These are phyloP conservation scores for Monascus ruber DNA, from an alignment of 2,329 filamentous ascomycete genomes.

Conservation along the genomic window DNA sequence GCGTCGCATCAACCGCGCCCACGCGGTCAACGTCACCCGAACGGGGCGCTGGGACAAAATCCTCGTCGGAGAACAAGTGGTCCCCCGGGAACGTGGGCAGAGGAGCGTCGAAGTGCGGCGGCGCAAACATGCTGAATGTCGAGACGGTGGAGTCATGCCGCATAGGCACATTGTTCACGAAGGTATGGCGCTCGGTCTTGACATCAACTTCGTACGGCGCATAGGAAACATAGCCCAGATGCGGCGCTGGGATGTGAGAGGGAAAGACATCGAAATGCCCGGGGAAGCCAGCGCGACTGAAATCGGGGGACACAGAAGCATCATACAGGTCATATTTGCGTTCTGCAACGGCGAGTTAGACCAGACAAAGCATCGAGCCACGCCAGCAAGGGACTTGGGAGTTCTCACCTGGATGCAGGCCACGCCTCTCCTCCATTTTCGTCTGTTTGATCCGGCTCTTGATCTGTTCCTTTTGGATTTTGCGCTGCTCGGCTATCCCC, in stretches of 20 bases:
- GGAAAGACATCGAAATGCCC: constrained; percentile 32
- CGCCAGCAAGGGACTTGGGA: too few relatives aligned
- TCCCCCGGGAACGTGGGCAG: constrained; percentile 53
- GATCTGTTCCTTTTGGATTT: constrained; percentile 84
- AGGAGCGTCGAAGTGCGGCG: constrained; percentile 57
- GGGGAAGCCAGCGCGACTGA: constrained; percentile 54
- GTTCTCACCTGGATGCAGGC: constrained; percentile 45
- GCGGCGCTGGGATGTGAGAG: constrained; percentile 33
- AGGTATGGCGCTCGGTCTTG: constrained; percentile 90
- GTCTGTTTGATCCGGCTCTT: constrained; percentile 97
- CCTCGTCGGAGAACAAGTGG: constrained; percentile 62
- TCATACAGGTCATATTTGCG: constrained; percentile 52
- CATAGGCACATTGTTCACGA: constrained; percentile 79
- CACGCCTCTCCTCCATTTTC: constrained; percentile 80
- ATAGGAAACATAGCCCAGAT: constrained; percentile 45
- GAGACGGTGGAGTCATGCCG: constrained; percentile 78
- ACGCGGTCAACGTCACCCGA: neutral
- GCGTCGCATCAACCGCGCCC: constrained; percentile 10
- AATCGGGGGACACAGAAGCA: constrained; percentile 60
- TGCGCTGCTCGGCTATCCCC: constrained; percentile 80
- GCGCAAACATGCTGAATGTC: constrained; percentile 85
- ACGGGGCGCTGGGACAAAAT: constrained; percentile 46
- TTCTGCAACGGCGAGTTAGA: too few relatives aligned
- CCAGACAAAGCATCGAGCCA: too few relatives aligned
- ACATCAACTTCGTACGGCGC: constrained; percentile 89